Evolutionary conservation across 2,329 filamentous ascomycete species (phyloP), one percentile per base, ranked within the genome.

Genomic region (Juglanconis juglandina): DNA sequence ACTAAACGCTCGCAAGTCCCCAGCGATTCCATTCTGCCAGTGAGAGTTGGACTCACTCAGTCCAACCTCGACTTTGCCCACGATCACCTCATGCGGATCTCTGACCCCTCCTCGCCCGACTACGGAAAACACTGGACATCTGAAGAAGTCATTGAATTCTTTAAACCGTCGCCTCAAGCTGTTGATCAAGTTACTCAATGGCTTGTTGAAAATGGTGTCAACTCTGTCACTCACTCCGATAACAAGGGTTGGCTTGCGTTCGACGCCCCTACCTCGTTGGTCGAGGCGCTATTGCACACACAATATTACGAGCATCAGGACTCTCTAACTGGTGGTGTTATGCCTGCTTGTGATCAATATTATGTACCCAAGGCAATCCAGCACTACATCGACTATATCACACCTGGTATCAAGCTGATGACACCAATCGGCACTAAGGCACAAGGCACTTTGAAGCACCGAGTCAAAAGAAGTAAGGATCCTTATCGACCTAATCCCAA

Each of bases 101-200:
- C 69, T 14, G 64, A 70, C 51, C 69, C 70, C 4, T 50, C 60
- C 10, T 71, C 69, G 1, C 35, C 63, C 7, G 72, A 72, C 37
- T 77, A 73, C 58, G 75, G 75, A 37, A 72, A 75, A 52, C 70
- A 75, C 62, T 71, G 73, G 68, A 72, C 68, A 13, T 56, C 69
- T 6, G 66, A 72, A 32, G 69, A 76, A 53, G 70, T 75, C 37
- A 66, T 69, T 56, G 68, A 76, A 14, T 68, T 72, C 59, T 76
- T 76, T 54, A 69, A 70, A 37, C 75, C 74, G 3, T 39, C 64
- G 24, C 55, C 66, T 48, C 66, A 69, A 30, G 68, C 68, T 33
- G 66, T 73, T 14, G 67, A 71, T 34, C 60, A 63, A 4, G 71
- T 76, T 34, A 62, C 9, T 51, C n/a, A 55, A 11, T 66, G 64